These are phyloP conservation scores for Cryptococcus sp. DNA, from an alignment of 1,284 basidiomycete genomes.

Conservation along the genomic window DNA sequence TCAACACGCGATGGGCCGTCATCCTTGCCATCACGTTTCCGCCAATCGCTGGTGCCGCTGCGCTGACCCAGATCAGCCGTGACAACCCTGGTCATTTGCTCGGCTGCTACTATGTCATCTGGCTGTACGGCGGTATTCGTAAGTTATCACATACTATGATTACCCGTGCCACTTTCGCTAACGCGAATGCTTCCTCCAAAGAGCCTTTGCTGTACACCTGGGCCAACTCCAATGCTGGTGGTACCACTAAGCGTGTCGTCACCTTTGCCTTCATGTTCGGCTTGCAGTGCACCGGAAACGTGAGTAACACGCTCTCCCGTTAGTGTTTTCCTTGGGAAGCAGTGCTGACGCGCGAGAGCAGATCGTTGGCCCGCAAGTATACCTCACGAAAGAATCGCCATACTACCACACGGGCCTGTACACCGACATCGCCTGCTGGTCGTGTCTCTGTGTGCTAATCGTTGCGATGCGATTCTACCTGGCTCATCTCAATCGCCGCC, in stretches of 20 bases:
- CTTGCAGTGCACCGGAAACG: conserved; percentile 28
- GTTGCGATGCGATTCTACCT: conserved; percentile 31
- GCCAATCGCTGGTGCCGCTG: conserved; percentile 54
- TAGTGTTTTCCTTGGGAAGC: background rate
- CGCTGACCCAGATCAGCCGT: conserved; percentile 50
- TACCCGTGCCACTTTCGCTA: too few species aligned
- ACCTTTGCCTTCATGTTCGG: conserved; percentile 32
- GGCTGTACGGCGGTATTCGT: conserved; percentile 10
- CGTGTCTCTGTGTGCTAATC: conserved; percentile 21
- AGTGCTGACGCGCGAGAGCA: background rate
- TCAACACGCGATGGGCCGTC: conserved; percentile 56
- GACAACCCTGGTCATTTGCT: conserved; percentile 43
- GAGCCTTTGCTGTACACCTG: conserved; percentile 26
- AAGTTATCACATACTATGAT: background rate
- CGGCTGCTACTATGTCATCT: conserved; percentile 56
- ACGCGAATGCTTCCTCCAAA: background rate
- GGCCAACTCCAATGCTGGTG: conserved; percentile 33
- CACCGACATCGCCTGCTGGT: conserved; percentile 36
- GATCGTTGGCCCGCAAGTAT: conserved; percentile 30
- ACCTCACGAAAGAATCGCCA: conserved; percentile 24
- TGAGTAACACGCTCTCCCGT: background rate
- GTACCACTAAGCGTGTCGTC: conserved; percentile 33
- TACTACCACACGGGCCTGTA: conserved; percentile 33
- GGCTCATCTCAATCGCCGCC: conserved; percentile 25
- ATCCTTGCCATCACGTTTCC: conserved; percentile 38